Percentiles rank a stretch among this genome's conserved stretches.
Conservation (phyloP, 176 grass and related monocot species). For the barley (Hordeum vulgare) region MorexV3_pseudomolecules_assembly NC_058520.1:298875118-298875617, state of each 20-base stretch:
- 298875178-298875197: conserved; percentile 9
- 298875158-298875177: neutral
- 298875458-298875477: neutral
- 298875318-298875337: neutral
- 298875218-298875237: neutral
- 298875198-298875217: conserved; percentile 8
- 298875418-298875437: neutral
- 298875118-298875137: conserved; percentile 9
- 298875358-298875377: neutral
- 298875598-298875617: neutral
- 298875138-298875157: neutral
- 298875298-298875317: neutral
- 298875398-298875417: neutral
- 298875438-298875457: neutral
- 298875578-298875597: neutral
- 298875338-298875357: neutral
- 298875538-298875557: neutral
- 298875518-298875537: neutral
- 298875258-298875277: neutral
- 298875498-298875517: neutral
- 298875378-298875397: neutral
- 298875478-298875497: neutral
- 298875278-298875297: neutral
- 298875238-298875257: neutral
- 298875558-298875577: neutral